Evolutionary conservation across 192 early-diverging fungal species (phyloP), one percentile per base, ranked within the genome.

Genomic region (Coemansia aciculifera): DNA sequence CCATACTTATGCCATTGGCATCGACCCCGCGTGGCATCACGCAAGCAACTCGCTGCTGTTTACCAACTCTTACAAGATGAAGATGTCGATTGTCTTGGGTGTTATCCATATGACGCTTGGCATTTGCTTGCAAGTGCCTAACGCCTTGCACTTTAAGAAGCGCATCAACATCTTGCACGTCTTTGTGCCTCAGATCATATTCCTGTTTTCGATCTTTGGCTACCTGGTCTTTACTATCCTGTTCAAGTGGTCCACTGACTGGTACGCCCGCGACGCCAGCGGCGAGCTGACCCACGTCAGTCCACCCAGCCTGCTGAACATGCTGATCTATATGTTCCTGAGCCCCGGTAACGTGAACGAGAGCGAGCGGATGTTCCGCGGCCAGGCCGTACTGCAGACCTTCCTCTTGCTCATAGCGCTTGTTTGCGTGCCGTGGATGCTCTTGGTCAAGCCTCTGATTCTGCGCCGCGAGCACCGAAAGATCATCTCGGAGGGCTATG

Each of bases 41-140:
- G 86, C 95, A 10, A 94, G 97, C 46, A 99, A 99, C 86, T 89
- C 82, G 71, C 89, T 99, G 57, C 68, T 98, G 48, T 99, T 99
- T 73, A 87, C 90, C 56, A 99, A 99, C 85, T 97, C 96, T 59
- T 99, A 99, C 88, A 99, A 99, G 88, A 99, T 99, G 98, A 99
- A 99, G 82, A 92, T 94, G 90, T 92, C 95, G 6, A 90, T 99
- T 72, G 87, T 99, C 56, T 64, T 99, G 24, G 98, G 98, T 66
- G 95, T 98, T 23, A 86, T 97, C 67, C 98, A 98, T 46, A 99
- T 99, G 98, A 85, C 90, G 24, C 95, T 98, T 78, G 98, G 93
- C 44, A 93, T 97, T 62, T 87, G 88, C 62, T 84, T 99, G 72
- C 87, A 94, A 59, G 86, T 97, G 29, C 91, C 87, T 61, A 99